Evolutionary conservation across 768 basidiomycete species (phyloP), one percentile per base, ranked within the genome.

Genomic region (Suillus cothurnatus): DNA sequence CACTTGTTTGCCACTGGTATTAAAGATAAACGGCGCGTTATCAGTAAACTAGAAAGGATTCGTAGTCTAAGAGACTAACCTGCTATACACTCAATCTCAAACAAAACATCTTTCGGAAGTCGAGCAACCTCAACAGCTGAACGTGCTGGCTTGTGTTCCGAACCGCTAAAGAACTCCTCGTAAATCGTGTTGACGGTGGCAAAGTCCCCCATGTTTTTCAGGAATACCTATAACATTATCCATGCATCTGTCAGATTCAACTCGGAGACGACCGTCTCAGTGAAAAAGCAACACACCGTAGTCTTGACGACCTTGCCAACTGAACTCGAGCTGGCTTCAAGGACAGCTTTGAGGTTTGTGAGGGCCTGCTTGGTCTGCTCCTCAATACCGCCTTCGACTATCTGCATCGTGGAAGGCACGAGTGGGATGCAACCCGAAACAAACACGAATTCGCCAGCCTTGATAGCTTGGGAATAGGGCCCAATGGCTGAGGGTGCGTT

Each of bases 181-280:
- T 97, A 99, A 67, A 95, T 82, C 19, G 78, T 85, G 76, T 98
- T 98, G 71, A 97, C 87, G 47, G 84, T 80, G 4, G 73, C 87
- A 73, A 99, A 99, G 77, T 99, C 93, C 69, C 93, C 82, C 94
- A 99, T 96, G 67, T 86, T 81, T 77, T 97, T 94, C 75, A 99
- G 78, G 81, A 97, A 99, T 31, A 96, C 90, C 94, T 95, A 39
- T 31, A 28, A n/a, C n/a, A 32, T 32, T 7, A 32, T 7, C 1
- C 21, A 55, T 55, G 53, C 11, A 21, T 21, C 21, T n/a, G n/a
- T n/a, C n/a, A n/a, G n/a, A n/a, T 43, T 19, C 38, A 39, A 26
- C 11, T 55, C 31, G 5, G 6, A 55, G 21, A 56, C 23, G 14
- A 53, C 12, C 32, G 41, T 21, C 9, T 45, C 32, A 23, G 17